Conservation (phyloP, 345 rosid genomes). For the Citrus australasica region DNA sequence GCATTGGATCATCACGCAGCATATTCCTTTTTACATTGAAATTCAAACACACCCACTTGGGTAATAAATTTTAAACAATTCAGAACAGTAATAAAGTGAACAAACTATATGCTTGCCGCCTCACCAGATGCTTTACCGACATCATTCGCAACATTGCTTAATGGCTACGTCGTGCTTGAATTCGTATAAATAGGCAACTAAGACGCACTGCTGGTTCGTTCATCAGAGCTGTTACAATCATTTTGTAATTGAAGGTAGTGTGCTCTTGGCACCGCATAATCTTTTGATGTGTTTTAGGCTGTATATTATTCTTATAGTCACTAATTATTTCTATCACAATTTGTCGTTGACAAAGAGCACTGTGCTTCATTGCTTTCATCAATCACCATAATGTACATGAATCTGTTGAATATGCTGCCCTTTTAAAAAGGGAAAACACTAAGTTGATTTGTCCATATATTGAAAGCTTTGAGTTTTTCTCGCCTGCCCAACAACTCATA, state of each 20-base stretch:
- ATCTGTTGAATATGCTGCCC: conserved; percentile 21
- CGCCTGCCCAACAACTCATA: conserved; percentile 10
- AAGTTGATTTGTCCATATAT: conserved; percentile 9
- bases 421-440: conserved; percentile 1
- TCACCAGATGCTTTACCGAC: conserved; percentile 16
- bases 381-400: conserved; percentile 6
- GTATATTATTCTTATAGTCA: neutral
- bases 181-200: conserved; percentile 23
- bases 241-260: conserved; percentile 13
- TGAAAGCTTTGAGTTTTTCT: neutral
- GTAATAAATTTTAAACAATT: neutral
- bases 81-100: conserved; percentile 9
- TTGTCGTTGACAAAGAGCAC: conserved; percentile 22
- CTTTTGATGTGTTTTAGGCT: neutral
- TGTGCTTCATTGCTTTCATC: conserved; percentile 28
- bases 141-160: conserved; percentile 8
- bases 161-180: conserved; percentile 11
- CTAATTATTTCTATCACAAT: conserved; percentile 2
- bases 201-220: conserved; percentile 10
- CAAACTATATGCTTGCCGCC: conserved; percentile 40
- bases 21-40: neutral
- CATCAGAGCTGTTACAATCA: conserved; percentile 19
- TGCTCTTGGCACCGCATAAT: neutral
- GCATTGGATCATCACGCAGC: neutral
- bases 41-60: neutral